A percentile compares a stretch with the other conserved stretches of the same genome.
Conservation (phyloP, 176 grass and related monocot genomes). For the Zea mays region Zm-B73-REFERENCE-NAM-5.0 NC_050105.1:26129001-26129500, state of each 20-base stretch:
- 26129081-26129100: conserved; percentile 25
- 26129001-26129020: background rate
- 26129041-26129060: conserved; percentile 27
- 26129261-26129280: conserved; percentile 54
- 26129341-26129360: background rate
- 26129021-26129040: background rate
- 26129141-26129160: background rate
- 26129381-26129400: background rate
- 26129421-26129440: background rate
- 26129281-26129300: conserved; percentile 54
- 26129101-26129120: background rate
- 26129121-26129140: conserved; percentile 11
- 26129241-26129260: conserved; percentile 79
- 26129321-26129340: background rate
- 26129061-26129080: conserved; percentile 10
- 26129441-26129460: background rate
- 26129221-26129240: conserved; percentile 31
- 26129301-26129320: background rate
- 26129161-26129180: background rate
- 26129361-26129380: background rate
- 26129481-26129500: background rate
- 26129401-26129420: background rate
- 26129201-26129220: conserved; percentile 7
- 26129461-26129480: background rate
- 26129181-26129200: background rate